A percentile compares a stretch with the other conserved stretches of the same genome.
Conservation (phyloP, 352 stramenopile species). For the Pythium dissimile region DNA sequence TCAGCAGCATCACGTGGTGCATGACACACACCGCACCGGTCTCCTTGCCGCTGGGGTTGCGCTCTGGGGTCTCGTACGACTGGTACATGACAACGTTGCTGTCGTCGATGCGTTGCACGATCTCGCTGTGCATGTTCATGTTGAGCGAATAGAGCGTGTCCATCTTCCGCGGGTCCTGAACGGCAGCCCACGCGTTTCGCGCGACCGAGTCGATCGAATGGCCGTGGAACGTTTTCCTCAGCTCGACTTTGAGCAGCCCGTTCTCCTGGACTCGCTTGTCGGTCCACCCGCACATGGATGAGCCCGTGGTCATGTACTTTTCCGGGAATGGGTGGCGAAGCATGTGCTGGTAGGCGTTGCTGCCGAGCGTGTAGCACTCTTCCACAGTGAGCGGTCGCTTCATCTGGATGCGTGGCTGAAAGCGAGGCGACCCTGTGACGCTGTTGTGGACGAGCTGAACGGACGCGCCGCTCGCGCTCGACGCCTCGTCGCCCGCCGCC, state of each 20-base stretch:
- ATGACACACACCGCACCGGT: constrained; percentile 13
- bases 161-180: constrained; percentile 21
- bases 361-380: constrained; percentile 31
- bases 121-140: constrained; percentile 33
- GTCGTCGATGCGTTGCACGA: constrained; percentile 29
- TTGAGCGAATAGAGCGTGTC: constrained; percentile 26
- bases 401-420: constrained; percentile 19
- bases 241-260: constrained; percentile 30
- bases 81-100: constrained; percentile 40
- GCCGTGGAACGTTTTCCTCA: constrained; percentile 25
- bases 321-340: constrained; percentile 18
- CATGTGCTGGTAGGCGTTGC: constrained; percentile 29
- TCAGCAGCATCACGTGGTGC: constrained; percentile 24
- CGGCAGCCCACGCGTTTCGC: constrained; percentile 22
- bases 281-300: constrained; percentile 27
- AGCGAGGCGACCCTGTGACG: constrained; percentile 9
- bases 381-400: constrained; percentile 22
- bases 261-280: constrained; percentile 31
- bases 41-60: constrained; percentile 14
- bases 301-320: constrained; percentile 23
- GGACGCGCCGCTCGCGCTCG: not conserved
- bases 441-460: not conserved
- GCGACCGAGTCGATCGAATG: constrained; percentile 11
- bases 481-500: constrained; percentile 1
- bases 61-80: constrained; percentile 27